Evolutionary conservation across 345 rosid species (phyloP).

Genomic region (Aethionema arabicum): DNA sequence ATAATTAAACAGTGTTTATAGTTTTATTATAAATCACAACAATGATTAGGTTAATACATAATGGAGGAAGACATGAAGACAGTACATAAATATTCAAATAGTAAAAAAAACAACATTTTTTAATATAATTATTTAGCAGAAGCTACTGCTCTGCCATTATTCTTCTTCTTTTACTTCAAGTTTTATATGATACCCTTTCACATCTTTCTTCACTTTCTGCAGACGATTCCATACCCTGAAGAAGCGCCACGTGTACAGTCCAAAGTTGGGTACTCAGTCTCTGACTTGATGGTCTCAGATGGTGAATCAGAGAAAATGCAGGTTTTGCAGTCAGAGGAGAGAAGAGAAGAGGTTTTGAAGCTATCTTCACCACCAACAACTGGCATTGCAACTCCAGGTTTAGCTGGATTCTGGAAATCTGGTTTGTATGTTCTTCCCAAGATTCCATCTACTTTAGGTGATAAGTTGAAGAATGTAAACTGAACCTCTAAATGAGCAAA

Average conservation of each 20-base stretch:
- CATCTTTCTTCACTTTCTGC: constrained; percentile 40
- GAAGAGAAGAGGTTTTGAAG: constrained; percentile 52
- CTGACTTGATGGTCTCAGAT: constrained; percentile 21
- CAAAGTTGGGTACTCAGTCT: constrained; percentile 39
- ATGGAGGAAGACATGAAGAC: constrained; percentile 4
- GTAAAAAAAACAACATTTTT: not conserved
- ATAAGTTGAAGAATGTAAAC: constrained; percentile 55
- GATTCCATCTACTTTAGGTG: constrained; percentile 62
- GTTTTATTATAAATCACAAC: not conserved
- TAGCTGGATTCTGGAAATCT: constrained; percentile 63
- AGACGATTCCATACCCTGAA: constrained; percentile 55
- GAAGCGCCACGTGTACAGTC: constrained; percentile 52
- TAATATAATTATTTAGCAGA: constrained; percentile 20
- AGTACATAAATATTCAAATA: constrained; percentile 19
- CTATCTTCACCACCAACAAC: constrained; percentile 57
- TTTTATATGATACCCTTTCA: not conserved
- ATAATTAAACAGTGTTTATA: constrained; percentile 2
- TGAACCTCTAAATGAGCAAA: constrained; percentile 71
- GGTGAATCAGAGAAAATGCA: constrained; percentile 42
- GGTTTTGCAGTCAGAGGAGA: constrained; percentile 43
- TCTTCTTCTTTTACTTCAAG: constrained; percentile 8
- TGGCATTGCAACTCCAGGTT: constrained; percentile 65
- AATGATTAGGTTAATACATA: constrained; percentile 18
- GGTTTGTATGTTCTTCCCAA: constrained; percentile 66
- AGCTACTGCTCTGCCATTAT: constrained; percentile 34